Evolutionary conservation across 108 stramenopile genomes (phyloP).

Genomic region (Fragilariopsis cylindrus): DNA sequence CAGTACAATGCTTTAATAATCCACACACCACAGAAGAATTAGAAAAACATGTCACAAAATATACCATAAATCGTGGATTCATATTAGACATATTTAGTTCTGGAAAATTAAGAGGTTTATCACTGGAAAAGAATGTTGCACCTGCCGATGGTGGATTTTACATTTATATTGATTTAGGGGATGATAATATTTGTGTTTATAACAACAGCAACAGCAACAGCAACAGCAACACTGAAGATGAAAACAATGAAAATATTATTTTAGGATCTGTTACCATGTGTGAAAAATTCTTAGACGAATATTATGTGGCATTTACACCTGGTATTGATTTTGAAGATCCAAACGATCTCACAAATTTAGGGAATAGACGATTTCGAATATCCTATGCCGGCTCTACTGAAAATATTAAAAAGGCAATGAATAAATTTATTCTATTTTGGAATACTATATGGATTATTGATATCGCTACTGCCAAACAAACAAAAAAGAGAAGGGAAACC

Average conservation of each 20-base stretch:
- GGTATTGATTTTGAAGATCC: slow-evolving; percentile 94
- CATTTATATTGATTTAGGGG: slow-evolving; percentile 85
- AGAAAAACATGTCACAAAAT: slow-evolving; percentile 76
- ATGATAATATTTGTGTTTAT: slow-evolving; percentile 24
- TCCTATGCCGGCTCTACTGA: slow-evolving; percentile 82
- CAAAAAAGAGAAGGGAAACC: neutral
- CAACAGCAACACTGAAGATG: too few relatives aligned
- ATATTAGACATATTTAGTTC: slow-evolving; percentile 53
- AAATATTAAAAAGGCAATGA: slow-evolving; percentile 63
- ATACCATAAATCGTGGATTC: slow-evolving; percentile 57
- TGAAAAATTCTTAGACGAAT: slow-evolving; percentile 63
- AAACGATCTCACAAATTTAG: slow-evolving; percentile 35
- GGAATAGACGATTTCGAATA: slow-evolving; percentile 83
- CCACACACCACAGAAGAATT: slow-evolving; percentile 69
- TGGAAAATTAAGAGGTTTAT: neutral
- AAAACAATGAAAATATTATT: slow-evolving; percentile 42
- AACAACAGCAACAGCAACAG: too few relatives aligned
- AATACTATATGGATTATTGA: slow-evolving; percentile 39
- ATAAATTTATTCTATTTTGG: slow-evolving; percentile 72
- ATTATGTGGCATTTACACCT: slow-evolving; percentile 86
- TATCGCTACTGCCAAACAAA: slow-evolving; percentile 8
- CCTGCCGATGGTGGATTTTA: slow-evolving; percentile 94
- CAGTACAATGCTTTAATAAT: slow-evolving; percentile 74
- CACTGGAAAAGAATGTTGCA: slow-evolving; percentile 53
- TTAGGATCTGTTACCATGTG: slow-evolving; percentile 73